phyloP scores from a whole-genome alignment of 1,139 yeast species.

The Candida sanyaensis region DNA sequence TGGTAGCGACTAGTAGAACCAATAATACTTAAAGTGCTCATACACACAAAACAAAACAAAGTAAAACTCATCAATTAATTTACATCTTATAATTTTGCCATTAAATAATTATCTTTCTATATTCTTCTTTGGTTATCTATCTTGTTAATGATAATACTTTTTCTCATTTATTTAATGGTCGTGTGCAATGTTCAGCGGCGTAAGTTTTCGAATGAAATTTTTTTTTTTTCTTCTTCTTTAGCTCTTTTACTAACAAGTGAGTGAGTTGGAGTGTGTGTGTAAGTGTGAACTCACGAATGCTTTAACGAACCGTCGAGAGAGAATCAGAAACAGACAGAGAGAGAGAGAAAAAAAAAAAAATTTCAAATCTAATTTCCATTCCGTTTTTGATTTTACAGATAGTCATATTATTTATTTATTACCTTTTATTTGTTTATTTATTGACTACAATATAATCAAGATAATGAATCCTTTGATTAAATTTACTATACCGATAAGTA shows the following conservation, averaged over 20 bases:
- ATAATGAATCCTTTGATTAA: conserved; percentile 4
- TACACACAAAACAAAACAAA: too few species aligned
- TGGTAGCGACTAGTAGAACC: too few species aligned
- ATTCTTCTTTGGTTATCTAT: not conserved
- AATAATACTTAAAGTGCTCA: too few species aligned
- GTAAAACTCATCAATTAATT: too few species aligned
- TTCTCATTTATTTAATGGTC: not conserved
- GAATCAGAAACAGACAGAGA: not conserved
- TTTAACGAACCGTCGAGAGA: not conserved
- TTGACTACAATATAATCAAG: too few species aligned
- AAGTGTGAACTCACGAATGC: not conserved
- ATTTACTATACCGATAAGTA: conserved; percentile 3
- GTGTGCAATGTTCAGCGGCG: conserved; percentile 2
- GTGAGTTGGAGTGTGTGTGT: not conserved
- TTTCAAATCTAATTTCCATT: not conserved
- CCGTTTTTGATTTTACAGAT: too few species aligned
- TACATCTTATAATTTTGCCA: not conserved
- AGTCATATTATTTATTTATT: too few species aligned
- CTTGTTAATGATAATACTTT: too few species aligned
- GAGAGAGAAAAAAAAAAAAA: not conserved
- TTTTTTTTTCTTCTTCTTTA: not conserved
- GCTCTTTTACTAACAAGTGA: not conserved
- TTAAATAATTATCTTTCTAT: not conserved
- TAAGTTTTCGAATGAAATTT: not conserved
- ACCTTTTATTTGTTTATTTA: too few species aligned